Percentiles rank a stretch among this genome's conserved stretches.
Evolutionary conservation across 2,329 filamentous ascomycete genomes (phyloP).

Genomic region (Neoscytalidium dimidiatum): DNA sequence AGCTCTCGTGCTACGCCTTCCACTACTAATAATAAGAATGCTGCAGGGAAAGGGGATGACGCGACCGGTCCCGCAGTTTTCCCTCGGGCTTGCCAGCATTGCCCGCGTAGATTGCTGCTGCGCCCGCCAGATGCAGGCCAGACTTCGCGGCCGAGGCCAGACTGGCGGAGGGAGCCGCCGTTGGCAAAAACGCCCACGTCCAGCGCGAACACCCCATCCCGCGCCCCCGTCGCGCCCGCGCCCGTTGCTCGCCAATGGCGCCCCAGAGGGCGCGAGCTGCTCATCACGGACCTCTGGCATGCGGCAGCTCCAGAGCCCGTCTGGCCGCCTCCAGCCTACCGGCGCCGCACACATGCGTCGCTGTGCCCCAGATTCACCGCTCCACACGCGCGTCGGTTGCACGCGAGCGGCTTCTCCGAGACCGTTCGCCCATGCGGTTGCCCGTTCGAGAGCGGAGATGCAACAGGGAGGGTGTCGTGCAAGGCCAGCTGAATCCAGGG

Average conservation of each 20-base stretch:
- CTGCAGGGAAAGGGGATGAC: conserved; percentile 4
- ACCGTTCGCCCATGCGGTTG: neutral
- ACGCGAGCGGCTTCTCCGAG: conserved; percentile 17
- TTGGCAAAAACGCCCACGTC: neutral
- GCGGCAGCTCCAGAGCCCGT: neutral
- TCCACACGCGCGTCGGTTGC: neutral
- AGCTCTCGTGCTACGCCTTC: neutral
- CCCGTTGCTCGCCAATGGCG: neutral
- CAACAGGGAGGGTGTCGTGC: neutral
- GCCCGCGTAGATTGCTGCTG: neutral
- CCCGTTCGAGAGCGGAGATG: neutral
- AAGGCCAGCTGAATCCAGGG: neutral
- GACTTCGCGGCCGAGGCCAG: neutral
- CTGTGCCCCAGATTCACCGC: conserved; percentile 5
- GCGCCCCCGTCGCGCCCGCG: neutral
- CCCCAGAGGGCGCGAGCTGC: neutral
- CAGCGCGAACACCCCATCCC: neutral
- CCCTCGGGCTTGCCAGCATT: neutral
- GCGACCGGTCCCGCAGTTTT: neutral
- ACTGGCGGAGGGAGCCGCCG: conserved; percentile 3
- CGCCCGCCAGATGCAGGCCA: neutral
- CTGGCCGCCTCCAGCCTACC: neutral
- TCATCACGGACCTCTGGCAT: conserved; percentile 1
- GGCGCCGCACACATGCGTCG: neutral
- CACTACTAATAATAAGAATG: neutral